Evolutionary conservation across 345 rosid genomes (phyloP).

Genomic region (Gossypium raimondii): DNA sequence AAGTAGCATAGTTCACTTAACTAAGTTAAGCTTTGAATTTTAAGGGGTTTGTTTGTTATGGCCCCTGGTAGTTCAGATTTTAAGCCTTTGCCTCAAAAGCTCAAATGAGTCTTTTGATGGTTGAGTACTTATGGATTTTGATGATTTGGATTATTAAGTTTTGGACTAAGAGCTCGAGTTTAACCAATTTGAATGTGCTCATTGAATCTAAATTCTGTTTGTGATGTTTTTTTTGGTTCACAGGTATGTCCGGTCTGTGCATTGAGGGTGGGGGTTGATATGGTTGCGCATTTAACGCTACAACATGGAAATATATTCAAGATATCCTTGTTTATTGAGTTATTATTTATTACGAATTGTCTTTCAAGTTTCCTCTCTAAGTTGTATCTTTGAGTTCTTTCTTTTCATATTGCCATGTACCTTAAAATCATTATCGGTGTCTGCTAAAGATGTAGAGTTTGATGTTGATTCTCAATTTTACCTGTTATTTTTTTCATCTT

Average conservation of each 20-base stretch:
- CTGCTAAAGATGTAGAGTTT: conserved; percentile 5
- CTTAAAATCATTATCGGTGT: background rate
- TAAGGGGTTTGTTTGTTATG: background rate
- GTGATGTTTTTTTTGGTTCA: conserved; percentile 17
- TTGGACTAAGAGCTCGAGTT: background rate
- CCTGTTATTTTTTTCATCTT: background rate
- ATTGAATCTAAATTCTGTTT: conserved; percentile 12
- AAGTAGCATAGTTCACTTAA: background rate
- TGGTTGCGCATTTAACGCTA: conserved; percentile 94
- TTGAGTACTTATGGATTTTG: background rate
- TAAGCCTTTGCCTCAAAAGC: background rate
- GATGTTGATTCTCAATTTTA: background rate
- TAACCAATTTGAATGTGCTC: background rate
- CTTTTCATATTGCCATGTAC: background rate
- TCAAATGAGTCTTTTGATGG: background rate
- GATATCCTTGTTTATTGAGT: conserved; percentile 64
- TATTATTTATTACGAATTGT: background rate
- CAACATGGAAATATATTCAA: conserved; percentile 87
- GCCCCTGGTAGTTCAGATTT: background rate
- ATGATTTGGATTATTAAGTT: background rate
- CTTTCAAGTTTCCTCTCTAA: background rate
- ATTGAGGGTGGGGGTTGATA: conserved; percentile 79
- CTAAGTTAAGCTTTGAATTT: background rate
- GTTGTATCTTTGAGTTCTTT: background rate
- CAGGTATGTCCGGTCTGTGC: conserved; percentile 96